These are phyloP conservation scores for Mortierella sp. DNA, from an alignment of 371 early-diverging fungal genomes.

Conservation along the genomic window DNA sequence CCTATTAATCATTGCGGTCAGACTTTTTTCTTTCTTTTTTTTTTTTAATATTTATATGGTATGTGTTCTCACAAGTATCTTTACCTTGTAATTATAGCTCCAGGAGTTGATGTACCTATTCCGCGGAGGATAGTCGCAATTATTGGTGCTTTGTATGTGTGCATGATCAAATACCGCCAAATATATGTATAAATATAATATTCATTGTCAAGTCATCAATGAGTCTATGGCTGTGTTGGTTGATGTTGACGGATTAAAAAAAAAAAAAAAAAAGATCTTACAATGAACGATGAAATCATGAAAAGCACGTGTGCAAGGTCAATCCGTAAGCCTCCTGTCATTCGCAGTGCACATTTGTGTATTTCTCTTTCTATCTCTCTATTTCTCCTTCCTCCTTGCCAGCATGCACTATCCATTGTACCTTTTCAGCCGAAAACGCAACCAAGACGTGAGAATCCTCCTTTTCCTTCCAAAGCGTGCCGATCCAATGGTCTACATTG, in stretches of 20 bases:
- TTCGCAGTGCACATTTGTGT: background rate
- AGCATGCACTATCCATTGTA: background rate
- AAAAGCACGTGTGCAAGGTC: background rate
- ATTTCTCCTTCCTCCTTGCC: background rate
- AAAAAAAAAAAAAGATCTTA: too few relatives aligned
- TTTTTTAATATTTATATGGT: background rate
- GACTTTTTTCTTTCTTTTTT: too few relatives aligned
- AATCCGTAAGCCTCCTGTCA: background rate
- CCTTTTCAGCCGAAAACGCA: background rate
- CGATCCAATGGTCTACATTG: background rate
- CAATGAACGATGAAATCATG: background rate
- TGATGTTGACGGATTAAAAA: too few relatives aligned
- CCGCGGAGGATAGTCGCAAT: constrained; percentile 12
- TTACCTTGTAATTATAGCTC: constrained; percentile 9
- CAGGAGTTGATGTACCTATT: constrained; percentile 51
- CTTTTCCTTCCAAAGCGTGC: background rate
- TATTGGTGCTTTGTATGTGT: background rate
- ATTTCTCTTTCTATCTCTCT: background rate
- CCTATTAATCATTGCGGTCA: background rate
- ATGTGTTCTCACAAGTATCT: background rate
- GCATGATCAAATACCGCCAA: background rate
- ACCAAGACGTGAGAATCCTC: background rate
- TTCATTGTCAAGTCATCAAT: too few relatives aligned
- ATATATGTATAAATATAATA: background rate
- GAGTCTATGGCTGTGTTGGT: too few relatives aligned